A percentile compares a stretch with the other conserved stretches of the same genome.
Evolutionary conservation across 2,329 filamentous ascomycete species (phyloP).

Genomic region (Emmonsiellopsis sp.): DNA sequence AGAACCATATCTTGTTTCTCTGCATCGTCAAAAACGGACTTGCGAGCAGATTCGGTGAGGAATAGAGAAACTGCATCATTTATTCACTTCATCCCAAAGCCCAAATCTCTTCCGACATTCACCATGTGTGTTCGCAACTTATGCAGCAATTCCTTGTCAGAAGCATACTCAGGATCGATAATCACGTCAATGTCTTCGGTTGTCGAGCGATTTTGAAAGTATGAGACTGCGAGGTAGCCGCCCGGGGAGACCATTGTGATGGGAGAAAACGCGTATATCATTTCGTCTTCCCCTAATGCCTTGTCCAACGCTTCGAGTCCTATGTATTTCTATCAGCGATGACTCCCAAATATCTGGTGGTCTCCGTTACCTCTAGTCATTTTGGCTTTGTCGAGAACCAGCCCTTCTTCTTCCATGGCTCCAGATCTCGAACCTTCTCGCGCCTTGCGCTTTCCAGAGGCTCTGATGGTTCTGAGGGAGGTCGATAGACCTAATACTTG

Average conservation of each 20-base stretch:
- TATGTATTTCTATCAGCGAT: not conserved
- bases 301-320: slow-evolving; percentile 1
- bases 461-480: no score
- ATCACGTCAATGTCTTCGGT: slow-evolving; percentile 3
- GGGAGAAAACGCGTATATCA: not conserved
- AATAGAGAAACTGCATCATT: slow-evolving; percentile 7
- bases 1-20: slow-evolving; percentile 8
- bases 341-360: no score
- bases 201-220: slow-evolving; percentile 1
- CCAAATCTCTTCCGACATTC: not conserved
- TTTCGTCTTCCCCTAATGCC: not conserved
- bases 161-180: not conserved
- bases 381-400: no score
- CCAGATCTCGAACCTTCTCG: no score
- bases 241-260: slow-evolving; percentile 1
- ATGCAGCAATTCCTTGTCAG: not conserved
- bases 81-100: slow-evolving; percentile 4
- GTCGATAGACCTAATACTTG: no score
- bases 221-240: not conserved
- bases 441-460: no score
- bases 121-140: not conserved
- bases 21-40: slow-evolving; percentile 3
- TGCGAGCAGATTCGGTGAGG: not conserved
- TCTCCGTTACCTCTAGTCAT: no score
- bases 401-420: no score